Evolutionary conservation across 2,329 filamentous ascomycete genomes (phyloP), one percentile per base, ranked within the genome.

Genomic region (Pseudopyricularia cyperi): DNA sequence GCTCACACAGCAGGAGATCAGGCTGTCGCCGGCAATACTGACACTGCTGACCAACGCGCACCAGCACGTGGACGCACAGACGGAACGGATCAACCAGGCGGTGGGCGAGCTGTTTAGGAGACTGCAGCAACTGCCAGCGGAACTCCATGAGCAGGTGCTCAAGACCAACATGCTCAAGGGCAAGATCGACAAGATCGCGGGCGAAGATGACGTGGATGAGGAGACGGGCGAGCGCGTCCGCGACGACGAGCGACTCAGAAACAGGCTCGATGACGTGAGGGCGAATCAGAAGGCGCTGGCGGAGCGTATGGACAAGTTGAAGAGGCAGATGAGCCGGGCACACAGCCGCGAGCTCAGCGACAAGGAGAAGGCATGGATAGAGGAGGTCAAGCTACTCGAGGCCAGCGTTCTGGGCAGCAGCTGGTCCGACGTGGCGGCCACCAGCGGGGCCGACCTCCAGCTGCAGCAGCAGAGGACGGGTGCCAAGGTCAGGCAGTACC

Each of bases 21-120:
- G 79, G 54, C 74, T 89, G 22, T 86, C 82, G 22, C 80, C 84
- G 12, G 77, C 84, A 22, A 87, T 84, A 2, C 72, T 90, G 17
- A 77, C 82, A 56, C 73, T 88, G 35, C 77, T 91, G 57, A 85
- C 83, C 28, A 80, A 87, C 54, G 80, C 81, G 0, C 87, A 91
- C 63, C 81, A 84, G 61, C 71, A 86, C 5, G 71, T 90, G 6
- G 80, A 80, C 55, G 75, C 77, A 9, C 85, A 90, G 64, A 88
- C 84, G 0, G 74, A 84, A 57, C 73, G 73, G 11, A 72, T 90
- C 11, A 84, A 85, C 15, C 69, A 77, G 44, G 85, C 83, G 1
- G 85, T 83, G 1, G 79, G 85, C 1, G 84, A 89, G 59, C 71
- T 90, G 6, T 90, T 89, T 67, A 73, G 82, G 26, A 76, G 82